Evolutionary conservation across 2,329 filamentous ascomycete genomes (phyloP).

Genomic region (Domatiomyces globalis): DNA sequence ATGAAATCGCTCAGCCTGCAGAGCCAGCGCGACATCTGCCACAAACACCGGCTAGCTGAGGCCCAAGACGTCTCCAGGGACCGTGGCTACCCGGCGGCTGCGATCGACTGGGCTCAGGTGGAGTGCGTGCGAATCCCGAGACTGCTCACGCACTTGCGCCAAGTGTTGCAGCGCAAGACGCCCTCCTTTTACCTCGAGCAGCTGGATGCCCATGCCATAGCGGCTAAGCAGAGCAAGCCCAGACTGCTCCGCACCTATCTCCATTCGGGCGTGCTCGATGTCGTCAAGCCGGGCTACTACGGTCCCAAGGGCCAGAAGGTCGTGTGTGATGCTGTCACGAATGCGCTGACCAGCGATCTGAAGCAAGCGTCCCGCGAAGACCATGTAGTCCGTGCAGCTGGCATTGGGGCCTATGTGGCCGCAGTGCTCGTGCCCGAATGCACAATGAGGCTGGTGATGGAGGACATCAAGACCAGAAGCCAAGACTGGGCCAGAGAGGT

Average conservation of each 20-base stretch:
- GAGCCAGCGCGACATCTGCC: constrained; percentile 15
- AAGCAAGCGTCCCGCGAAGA: constrained; percentile 51
- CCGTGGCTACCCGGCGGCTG: constrained; percentile 46
- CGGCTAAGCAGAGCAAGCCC: constrained; percentile 10
- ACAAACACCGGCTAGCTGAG: constrained; percentile 11
- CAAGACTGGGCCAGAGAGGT: constrained; percentile 36
- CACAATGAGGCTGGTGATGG: constrained; percentile 40
- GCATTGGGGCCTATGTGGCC: constrained; percentile 56
- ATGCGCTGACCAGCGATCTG: constrained; percentile 34
- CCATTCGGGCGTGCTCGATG: constrained; percentile 32
- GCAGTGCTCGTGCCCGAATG: constrained; percentile 63
- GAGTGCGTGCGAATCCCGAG: constrained; percentile 37
- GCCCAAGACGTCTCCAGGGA: constrained; percentile 28
- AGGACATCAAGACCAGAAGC: constrained; percentile 39
- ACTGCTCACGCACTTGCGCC: constrained; percentile 43
- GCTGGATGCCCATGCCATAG: constrained; percentile 28
- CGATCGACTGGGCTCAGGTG: constrained; percentile 55
- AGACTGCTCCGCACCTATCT: constrained; percentile 34
- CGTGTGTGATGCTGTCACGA: constrained; percentile 40
- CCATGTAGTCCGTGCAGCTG: constrained; percentile 50
- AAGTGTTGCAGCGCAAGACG: constrained; percentile 43
- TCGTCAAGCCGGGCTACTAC: constrained; percentile 66
- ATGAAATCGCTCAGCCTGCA: constrained; percentile 10
- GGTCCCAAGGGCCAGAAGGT: constrained; percentile 56
- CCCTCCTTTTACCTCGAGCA: constrained; percentile 47